Base-by-base conservation (phyloP, 1,139 yeast species). In the Suhomyces terraborum region DNA sequence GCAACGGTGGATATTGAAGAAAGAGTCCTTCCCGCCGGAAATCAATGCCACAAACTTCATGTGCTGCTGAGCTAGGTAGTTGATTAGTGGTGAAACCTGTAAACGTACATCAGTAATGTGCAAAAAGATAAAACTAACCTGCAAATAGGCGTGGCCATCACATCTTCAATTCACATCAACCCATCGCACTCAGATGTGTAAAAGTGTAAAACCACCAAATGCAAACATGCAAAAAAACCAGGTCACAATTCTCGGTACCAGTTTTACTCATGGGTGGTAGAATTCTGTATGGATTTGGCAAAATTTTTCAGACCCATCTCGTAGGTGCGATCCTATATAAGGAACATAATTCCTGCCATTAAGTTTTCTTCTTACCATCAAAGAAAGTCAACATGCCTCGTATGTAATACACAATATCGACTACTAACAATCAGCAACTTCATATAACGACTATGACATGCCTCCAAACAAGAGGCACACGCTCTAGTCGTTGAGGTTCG, bases 11-110 rank as follows among this genome's bases (percentile, higher is more conserved):
- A 93, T 82, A 58, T 91, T 93, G 61, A 77, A 93, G 66, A 91
- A 88, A 6, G 97, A 89, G 62, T 93, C 98, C 60, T 93, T 93
- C 0, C 98, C 98, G 3, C 98, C 98, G 0, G 96, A 88, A 1
- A 93, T 82, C 31, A 93, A 71, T 0, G 96, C 98, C 28, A 88
- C 86, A 56, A 89, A 88, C 63, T 88, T 89, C 98, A 93, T 93
- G 7, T 12, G n/a, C 9, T 13, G 10, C 25, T 21, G 12, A 14
- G 10, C 7, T 3, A 7, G 13, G 6, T 5, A 32, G 7, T 21
- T 10, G 19, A 17, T 5, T 9, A 7, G 10, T 3, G 12, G 26
- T 3, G 14, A n/a, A 34, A 34, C 37, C 28, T 34, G 37, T 16
- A 35, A 35, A 25, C 18, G 3, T n/a, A 8, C 8, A 20, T 6